phyloP scores from a whole-genome alignment of 805 yeast genomes.

The Barnettozyma populi region DNA sequence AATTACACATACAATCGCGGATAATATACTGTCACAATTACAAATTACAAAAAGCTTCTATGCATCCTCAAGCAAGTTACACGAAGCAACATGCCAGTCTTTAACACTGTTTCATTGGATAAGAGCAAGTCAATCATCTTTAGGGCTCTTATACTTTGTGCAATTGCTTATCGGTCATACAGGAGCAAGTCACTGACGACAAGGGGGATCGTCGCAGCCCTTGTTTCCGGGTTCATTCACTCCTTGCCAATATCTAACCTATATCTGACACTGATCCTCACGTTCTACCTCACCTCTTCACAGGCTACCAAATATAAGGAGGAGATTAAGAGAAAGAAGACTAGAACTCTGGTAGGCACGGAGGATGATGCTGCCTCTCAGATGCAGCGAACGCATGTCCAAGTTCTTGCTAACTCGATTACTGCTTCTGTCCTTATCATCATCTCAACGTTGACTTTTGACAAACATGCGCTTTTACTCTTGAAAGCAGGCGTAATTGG shows the following conservation, averaged over 20 bases:
- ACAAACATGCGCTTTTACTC: conserved; percentile 7
- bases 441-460: conserved; percentile 13
- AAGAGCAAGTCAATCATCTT: conserved; percentile 9
- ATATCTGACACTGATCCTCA: conserved; percentile 28
- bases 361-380: conserved; percentile 11
- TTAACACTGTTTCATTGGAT: background rate
- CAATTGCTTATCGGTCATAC: conserved; percentile 26
- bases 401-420: conserved; percentile 37
- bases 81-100: background rate
- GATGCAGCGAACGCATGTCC: conserved; percentile 34
- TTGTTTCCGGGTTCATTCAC: conserved; percentile 35
- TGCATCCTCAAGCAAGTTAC: background rate
- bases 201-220: conserved; percentile 32
- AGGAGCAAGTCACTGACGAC: conserved; percentile 32
- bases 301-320: conserved; percentile 35
- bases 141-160: conserved; percentile 10
- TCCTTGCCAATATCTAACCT: conserved; percentile 32
- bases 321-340: conserved; percentile 28
- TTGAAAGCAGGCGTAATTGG: conserved; percentile 25
- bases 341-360: conserved; percentile 21
- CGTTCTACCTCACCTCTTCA: conserved; percentile 35
- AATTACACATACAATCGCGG: background rate
- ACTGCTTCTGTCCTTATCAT: conserved; percentile 33
- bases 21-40: no score
- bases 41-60: no score